Evolutionary conservation across 257 asterid genomes (phyloP), one percentile per base, ranked within the genome.

Genomic region (Nicotiana undulata): DNA sequence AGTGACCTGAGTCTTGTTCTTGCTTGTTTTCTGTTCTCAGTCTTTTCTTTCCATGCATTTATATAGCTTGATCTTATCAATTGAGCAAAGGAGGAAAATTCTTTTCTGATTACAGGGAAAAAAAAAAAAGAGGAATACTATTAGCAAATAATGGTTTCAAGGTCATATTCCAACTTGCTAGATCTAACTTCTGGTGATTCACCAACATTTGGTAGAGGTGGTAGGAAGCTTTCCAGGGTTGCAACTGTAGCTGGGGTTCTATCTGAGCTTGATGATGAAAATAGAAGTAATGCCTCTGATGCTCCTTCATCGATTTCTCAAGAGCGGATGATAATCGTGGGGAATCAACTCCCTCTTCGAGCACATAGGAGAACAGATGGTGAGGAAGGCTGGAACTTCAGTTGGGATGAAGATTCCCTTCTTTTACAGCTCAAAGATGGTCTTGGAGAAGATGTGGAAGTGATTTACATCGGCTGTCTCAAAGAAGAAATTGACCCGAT

Each of bases 381-480:
- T 44, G 86, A 81, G 77, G 86, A 75, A 15, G 89, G 86, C 1
- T 92, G 97, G 98, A 80, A 81, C 82, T 93, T 93, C 76, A 88
- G 93, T 86, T 93, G 97, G 98, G 98, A 93, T 10, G 97, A 91
- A 76, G 98, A 92, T 65, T 91, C 98, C 64, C 98, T 93, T 78
- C 90, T 93, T 12, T 82, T 91, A 76, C 98, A 93, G 76, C 94
- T 93, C 28, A 93, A 92, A 87, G 97, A 92, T 72, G 97, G 98
- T 8, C 89, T 91, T 3, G 94, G 96, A 22, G 97, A 93, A 81
- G 98, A 93, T 80, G 86, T 90, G 60, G 97, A 93, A 82, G 96
- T 93, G 20, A 83, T 93, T 37, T 93, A 92, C 44, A 92, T 93
- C 3, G 98, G 98, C 52, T 85, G 93, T 81, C 90, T 93, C 29